Conservation (phyloP, 1,139 yeast genomes). For the Komagataea norvegica region DNA sequence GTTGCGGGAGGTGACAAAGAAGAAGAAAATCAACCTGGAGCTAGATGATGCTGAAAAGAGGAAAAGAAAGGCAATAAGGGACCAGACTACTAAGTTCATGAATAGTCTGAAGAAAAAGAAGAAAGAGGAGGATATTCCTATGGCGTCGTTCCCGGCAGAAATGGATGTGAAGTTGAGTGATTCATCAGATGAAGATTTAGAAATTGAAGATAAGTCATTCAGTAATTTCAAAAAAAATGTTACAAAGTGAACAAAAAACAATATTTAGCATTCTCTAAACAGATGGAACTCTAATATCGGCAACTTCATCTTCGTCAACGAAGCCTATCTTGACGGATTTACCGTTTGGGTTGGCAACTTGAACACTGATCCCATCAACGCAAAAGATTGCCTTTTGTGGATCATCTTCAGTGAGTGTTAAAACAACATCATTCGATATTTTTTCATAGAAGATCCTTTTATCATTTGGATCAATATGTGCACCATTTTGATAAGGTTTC, state of each 20-base stretch:
- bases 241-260: background rate
- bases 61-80: slow-evolving; percentile 25
- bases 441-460: slow-evolving; percentile 41
- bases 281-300: slow-evolving; percentile 1
- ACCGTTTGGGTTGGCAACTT: slow-evolving; percentile 9
- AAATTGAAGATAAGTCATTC: slow-evolving; percentile 6
- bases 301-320: slow-evolving; percentile 1
- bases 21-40: slow-evolving; percentile 29
- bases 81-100: slow-evolving; percentile 22
- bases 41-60: slow-evolving; percentile 28
- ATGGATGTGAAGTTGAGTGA: background rate
- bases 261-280: background rate
- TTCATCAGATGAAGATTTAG: slow-evolving; percentile 12
- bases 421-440: slow-evolving; percentile 30
- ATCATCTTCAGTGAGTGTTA: slow-evolving; percentile 26
- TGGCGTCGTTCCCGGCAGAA: too few relatives aligned
- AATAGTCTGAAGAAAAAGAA: slow-evolving; percentile 23
- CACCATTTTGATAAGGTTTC: slow-evolving; percentile 54
- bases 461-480: slow-evolving; percentile 40
- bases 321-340: slow-evolving; percentile 10
- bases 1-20: slow-evolving; percentile 29
- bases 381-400: slow-evolving; percentile 9
- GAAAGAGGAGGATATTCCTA: too few relatives aligned
- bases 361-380: slow-evolving; percentile 15
- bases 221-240: slow-evolving; percentile 4